These are phyloP conservation scores for Neonothopanus nambi DNA, from an alignment of 1,284 basidiomycete species.

Conservation along the genomic window DNA sequence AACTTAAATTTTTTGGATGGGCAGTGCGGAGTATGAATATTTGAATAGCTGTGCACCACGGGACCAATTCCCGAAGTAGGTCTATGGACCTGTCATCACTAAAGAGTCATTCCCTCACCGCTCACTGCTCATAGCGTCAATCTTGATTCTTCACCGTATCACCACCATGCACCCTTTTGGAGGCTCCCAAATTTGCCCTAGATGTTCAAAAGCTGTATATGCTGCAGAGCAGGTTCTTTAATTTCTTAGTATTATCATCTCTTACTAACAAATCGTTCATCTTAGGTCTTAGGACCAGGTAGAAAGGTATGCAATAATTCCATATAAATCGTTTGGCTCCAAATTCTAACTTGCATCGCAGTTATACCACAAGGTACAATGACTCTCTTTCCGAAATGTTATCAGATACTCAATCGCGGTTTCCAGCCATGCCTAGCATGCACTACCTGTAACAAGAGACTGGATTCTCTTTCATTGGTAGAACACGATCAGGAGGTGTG, in stretches of 20 bases:
- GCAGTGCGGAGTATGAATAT: background rate
- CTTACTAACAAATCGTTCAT: constrained; percentile 5
- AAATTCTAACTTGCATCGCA: constrained; percentile 27
- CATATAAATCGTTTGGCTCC: constrained; percentile 4
- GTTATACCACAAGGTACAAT: constrained; percentile 74
- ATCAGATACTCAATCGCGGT: constrained; percentile 1
- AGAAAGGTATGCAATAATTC: constrained; percentile 57
- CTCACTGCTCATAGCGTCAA: background rate
- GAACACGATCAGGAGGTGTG: constrained; percentile 76
- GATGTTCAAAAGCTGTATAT: constrained; percentile 71
- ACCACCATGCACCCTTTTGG: constrained; percentile 64
- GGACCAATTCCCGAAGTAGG: background rate
- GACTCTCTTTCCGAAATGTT: background rate
- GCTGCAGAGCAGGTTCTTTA: constrained; percentile 73
- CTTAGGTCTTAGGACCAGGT: constrained; percentile 75
- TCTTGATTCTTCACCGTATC: background rate
- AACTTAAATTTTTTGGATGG: constrained; percentile 12
- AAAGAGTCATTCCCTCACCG: background rate
- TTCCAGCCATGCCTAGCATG: constrained; percentile 71
- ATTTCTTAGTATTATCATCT: background rate
- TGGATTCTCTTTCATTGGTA: constrained; percentile 71
- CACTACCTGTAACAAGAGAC: constrained; percentile 65
- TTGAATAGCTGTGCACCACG: background rate
- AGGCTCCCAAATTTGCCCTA: constrained; percentile 62
- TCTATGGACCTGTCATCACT: background rate